Base-by-base conservation (phyloP, 2,329 filamentous ascomycete species). In the Fusarium virguliforme region DNA sequence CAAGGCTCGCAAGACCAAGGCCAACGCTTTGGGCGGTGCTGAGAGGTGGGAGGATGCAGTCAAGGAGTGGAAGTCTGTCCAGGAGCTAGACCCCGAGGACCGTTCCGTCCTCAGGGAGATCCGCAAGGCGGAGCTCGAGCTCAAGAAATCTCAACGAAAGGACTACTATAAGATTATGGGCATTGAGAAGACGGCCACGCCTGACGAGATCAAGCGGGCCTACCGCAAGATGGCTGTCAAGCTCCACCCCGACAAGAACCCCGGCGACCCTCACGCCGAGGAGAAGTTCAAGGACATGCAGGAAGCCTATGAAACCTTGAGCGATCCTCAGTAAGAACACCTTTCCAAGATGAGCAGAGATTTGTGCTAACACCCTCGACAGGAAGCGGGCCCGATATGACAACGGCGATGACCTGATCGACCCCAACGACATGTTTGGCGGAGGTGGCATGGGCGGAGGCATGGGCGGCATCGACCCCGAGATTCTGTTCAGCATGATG, bases 101-200 rank as follows among this genome's bases (percentile, higher is more conserved):
- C 89, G 91, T 43, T 90, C 88, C 13, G 91, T 98, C 66, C 86
- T 88, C 57, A 95, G 93, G 81, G 96, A 99, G 77, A 90, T 98
- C 48, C 91, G 93, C 63, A 93, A 91, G 76, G 96, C 95, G 1
- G 95, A 99, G 84, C 85, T 98, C 28, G 96, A 99, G 83, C 85
- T 98, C 70, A 99, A 99, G 90, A 98, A 98, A 91, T 93, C 92
- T 81, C 92, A 95, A 83, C 89, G 96, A 68, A 99, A 99, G 83
- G 96, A 99, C 79, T 98, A 97, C 84, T 99, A 99, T 86, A 98
- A 98, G 88, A 97, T 98, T 73, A 89, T 99, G 59, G 93, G 91
- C 6, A 85, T 99, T 8, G 86, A 92, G 64, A 98, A 98, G 86
- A 92, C 95, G 68, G 94, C 94, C 38, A 89, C 88, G 41, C 94